Evolutionary conservation across 495 filamentous ascomycete genomes (phyloP), one percentile per base, ranked within the genome.

Genomic region (Poronia punctata): DNA sequence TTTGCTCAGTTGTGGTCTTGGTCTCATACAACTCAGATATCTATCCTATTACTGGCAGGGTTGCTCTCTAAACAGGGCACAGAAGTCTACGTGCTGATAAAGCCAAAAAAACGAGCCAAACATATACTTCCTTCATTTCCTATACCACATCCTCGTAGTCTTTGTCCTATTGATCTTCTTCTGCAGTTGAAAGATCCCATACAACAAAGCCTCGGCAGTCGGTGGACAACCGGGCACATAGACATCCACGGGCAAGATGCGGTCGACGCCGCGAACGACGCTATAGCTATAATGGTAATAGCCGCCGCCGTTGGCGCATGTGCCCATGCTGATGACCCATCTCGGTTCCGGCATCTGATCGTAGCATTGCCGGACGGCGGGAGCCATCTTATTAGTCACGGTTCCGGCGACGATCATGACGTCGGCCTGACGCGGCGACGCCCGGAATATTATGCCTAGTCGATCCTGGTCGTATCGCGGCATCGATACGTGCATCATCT

Each of bases 321-420:
- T 82, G 11, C 88, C 88, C 88, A 95, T 95, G 43, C 76, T 83
- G 54, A 95, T 80, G 20, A 95, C 88, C 88, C 88, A 95, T 53
- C 80, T 69, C 18, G 88, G 88, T 16, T 95, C 88, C 23, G 88
- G 88, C 88, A 95, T 95, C 69, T 95, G 88, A 66, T 95, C 88
- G 60, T 95, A 95, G 18, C 95, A 88, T 64, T 94, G 87, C 47
- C 88, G 72, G 55, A 95, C 72, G 24, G 88, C 88, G 22, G 88
- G 84, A 5, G 88, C 88, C 88, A 95, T 95, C 74, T 95, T 95
- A 69, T 95, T 95, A 24, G 88, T 95, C 47, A 95, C 70, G 1
- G 88, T 95, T 29, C 88, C 88, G 14, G 88, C 88, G 5, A 95
- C 88, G 58, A 95, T 95, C 89, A 95, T 95, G 45, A 95, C 86